Evolutionary conservation across 306 rosid genomes (phyloP), one percentile per base, ranked within the genome.

Genomic region (Spatholobus suberectus): DNA sequence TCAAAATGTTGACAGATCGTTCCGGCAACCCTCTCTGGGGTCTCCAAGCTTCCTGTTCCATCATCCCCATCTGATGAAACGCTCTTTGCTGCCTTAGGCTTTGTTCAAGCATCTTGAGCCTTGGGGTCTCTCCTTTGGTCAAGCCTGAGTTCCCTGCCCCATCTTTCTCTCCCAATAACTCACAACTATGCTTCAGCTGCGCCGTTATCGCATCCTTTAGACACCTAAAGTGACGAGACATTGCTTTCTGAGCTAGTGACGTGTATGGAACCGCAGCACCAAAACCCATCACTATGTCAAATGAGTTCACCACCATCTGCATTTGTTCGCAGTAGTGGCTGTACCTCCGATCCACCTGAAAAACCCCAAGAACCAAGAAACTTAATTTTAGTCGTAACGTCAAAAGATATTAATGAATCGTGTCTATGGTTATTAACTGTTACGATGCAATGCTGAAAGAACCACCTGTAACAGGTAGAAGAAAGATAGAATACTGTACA

Each of bases 21-120:
- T 96, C 99, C 13, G 99, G 99, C 85, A 96, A 88, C 20, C 99
- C 99, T 61, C 99, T 86, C 52, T 96, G 99, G 23, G 99, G 99
- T 75, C 99, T 82, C 99, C 99, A 96, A 66, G 99, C 99, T 83
- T 96, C 99, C 75, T 94, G 99, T 57, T 96, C 99, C 95, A 96
- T 91, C 95, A 96, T 94, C 4, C 99, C 99, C 89, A 96, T 96
- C 46, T 94, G 98, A 18, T 96, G 97, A 79, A 94, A 96, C 37
- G 99, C 97, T 84, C 98, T 90, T 78, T 96, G 99, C 59, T 96
- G 99, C 20, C 99, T 88, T 3, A 96, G 78, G 79, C 98, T 96
- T 84, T 92, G 97, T 74, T 96, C 99, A 5, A 96, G 89, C 67
- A 91, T 4, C 78, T 92, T 96, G 37, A 96, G 89, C 84, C 99